Percentiles rank a stretch among this genome's conserved stretches.
phyloP scores from a whole-genome alignment of 768 basidiomycete species.

The Krasilnikovozyma curviuscula region DNA sequence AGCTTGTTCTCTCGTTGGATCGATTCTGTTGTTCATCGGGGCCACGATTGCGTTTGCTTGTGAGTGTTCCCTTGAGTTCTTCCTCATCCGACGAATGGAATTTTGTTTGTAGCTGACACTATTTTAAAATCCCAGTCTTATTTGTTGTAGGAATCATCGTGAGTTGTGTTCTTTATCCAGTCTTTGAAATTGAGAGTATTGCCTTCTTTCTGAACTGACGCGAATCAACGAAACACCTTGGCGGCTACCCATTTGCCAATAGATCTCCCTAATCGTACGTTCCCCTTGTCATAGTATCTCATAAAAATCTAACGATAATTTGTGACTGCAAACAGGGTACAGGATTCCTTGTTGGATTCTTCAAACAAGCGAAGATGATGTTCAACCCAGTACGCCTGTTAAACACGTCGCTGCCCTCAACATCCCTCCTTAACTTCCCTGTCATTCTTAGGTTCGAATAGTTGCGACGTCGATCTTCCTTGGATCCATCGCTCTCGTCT shows the following conservation, averaged over 20 bases:
- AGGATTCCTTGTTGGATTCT: conserved; percentile 53
- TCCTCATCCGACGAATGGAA: too few relatives aligned
- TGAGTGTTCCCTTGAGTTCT: conserved; percentile 27
- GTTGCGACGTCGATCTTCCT: conserved; percentile 62
- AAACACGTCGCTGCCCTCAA: too few relatives aligned
- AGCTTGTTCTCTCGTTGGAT: conserved; percentile 57
- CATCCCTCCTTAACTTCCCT: neutral
- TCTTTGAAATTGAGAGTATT: conserved; percentile 64
- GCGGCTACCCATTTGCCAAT: too few relatives aligned
- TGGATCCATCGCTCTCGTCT: conserved; percentile 58
- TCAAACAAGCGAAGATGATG: conserved; percentile 70
- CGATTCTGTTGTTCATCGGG: conserved; percentile 55
- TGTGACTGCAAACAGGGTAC: too few relatives aligned
- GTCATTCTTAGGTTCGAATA: conserved; percentile 22
- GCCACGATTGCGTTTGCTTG: conserved; percentile 51
- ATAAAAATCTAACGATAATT: too few relatives aligned
- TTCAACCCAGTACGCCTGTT: conserved; percentile 64
- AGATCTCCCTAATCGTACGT: too few relatives aligned
- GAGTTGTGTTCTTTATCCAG: conserved; percentile 27
- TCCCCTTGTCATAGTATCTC: too few relatives aligned
- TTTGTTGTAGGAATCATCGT: neutral
- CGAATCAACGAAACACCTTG: too few relatives aligned
- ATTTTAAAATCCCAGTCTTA: neutral
- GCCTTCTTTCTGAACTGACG: conserved; percentile 60
- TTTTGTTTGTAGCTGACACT: conserved; percentile 1